Evolutionary conservation across 257 asterid species (phyloP).

Genomic region (Solanum lycopersicoides): DNA sequence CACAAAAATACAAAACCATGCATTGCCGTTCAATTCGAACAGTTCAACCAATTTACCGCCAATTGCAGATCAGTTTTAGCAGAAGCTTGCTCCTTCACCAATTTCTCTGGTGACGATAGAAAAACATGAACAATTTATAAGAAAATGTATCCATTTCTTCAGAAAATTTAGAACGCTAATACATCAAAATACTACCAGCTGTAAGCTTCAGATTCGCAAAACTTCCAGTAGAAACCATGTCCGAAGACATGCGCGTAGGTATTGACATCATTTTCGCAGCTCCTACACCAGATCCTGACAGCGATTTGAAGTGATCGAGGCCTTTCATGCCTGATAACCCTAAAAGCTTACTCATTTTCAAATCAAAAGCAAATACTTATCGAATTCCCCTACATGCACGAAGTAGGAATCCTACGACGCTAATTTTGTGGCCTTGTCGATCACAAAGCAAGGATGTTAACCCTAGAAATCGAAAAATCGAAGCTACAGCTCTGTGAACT

Average conservation of each 20-base stretch:
- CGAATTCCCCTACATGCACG: neutral
- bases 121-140: neutral
- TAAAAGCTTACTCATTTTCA: slow-evolving; percentile 49
- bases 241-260: slow-evolving; percentile 36
- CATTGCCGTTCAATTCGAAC: neutral
- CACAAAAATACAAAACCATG: neutral
- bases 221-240: slow-evolving; percentile 57
- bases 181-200: slow-evolving; percentile 43
- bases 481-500: neutral
- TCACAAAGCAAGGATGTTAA: neutral
- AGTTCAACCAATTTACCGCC: slow-evolving; percentile 43
- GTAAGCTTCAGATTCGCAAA: slow-evolving; percentile 79
- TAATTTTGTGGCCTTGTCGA: neutral
- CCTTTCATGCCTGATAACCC: slow-evolving; percentile 67
- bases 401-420: neutral
- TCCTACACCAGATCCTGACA: slow-evolving; percentile 34
- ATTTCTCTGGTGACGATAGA: slow-evolving; percentile 46
- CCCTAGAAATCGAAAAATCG: neutral
- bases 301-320: slow-evolving; percentile 46
- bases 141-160: neutral
- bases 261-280: slow-evolving; percentile 30
- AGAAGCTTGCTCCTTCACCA: slow-evolving; percentile 93
- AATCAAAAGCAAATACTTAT: neutral
- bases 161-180: neutral
- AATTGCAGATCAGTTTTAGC: slow-evolving; percentile 70